Percentiles rank a stretch among this genome's conserved stretches.
Evolutionary conservation across 2,329 filamentous ascomycete species (phyloP).

Genomic region (Pseudogymnoascus sp.): DNA sequence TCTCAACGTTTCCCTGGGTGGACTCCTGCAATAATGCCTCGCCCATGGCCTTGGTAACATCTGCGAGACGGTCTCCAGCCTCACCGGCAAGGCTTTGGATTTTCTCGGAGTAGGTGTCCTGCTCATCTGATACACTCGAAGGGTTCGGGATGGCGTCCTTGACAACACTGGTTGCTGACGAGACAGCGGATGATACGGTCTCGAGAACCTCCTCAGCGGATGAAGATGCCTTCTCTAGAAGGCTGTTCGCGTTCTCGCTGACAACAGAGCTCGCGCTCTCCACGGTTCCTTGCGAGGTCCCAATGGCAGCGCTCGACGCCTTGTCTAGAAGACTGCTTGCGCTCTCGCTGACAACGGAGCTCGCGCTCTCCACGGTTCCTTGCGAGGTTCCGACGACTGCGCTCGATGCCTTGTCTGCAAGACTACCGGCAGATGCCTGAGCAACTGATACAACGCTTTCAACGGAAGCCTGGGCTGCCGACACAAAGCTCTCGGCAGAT

Average conservation of each 20-base stretch:
- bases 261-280: slow-evolving; percentile 16
- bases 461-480: slow-evolving; percentile 20
- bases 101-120: slow-evolving; percentile 40
- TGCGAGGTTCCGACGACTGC: slow-evolving; percentile 21
- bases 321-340: slow-evolving; percentile 22
- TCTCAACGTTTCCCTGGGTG: slow-evolving; percentile 37
- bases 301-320: slow-evolving; percentile 23
- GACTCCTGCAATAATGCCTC: slow-evolving; percentile 39
- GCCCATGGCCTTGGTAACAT: slow-evolving; percentile 47
- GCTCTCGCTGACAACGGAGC: slow-evolving; percentile 12
- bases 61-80: slow-evolving; percentile 43
- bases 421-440: slow-evolving; percentile 21
- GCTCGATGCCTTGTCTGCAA: slow-evolving; percentile 23
- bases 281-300: slow-evolving; percentile 20
- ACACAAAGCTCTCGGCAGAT: slow-evolving; percentile 17
- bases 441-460: slow-evolving; percentile 29
- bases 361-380: slow-evolving; percentile 21
- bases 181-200: background rate
- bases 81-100: slow-evolving; percentile 42
- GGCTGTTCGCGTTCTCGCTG: slow-evolving; percentile 18
- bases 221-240: slow-evolving; percentile 24
- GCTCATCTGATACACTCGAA: slow-evolving; percentile 21
- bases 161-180: background rate
- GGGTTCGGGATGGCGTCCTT: slow-evolving; percentile 5
- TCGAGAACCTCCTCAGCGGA: background rate